These are phyloP conservation scores for Calonectria ilicicola DNA, from an alignment of 2,329 filamentous ascomycete species.

Conservation along the genomic window DNA sequence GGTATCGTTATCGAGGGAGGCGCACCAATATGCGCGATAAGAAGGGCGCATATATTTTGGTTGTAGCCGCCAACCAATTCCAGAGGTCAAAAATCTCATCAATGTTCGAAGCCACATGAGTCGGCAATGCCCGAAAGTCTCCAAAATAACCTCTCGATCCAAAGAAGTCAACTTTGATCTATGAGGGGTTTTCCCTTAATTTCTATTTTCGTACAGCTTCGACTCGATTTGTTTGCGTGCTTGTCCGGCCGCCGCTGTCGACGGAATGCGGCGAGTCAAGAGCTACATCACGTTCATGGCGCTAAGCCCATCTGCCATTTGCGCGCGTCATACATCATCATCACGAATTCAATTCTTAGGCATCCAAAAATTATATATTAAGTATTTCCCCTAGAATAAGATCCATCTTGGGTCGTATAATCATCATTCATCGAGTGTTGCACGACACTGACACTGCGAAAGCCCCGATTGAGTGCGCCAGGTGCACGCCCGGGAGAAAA, in stretches of 20 bases:
- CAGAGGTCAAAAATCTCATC: background rate
- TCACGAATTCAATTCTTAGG: background rate
- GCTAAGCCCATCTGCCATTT: background rate
- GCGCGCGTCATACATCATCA: background rate
- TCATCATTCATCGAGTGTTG: background rate
- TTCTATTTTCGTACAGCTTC: background rate
- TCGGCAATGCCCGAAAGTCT: background rate
- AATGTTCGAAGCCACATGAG: background rate
- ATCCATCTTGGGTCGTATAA: background rate
- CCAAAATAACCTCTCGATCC: background rate
- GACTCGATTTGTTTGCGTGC: too few relatives aligned
- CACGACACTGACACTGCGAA: background rate
- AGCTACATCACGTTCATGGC: background rate
- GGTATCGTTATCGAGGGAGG: background rate
- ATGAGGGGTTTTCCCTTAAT: background rate
- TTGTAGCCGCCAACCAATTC: background rate
- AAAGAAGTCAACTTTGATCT: too few relatives aligned
- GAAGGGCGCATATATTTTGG: background rate
- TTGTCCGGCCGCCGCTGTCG: background rate
- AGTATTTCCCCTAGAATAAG: background rate
- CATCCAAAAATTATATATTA: background rate
- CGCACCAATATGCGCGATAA: background rate
- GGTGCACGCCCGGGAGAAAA: constrained; percentile 1
- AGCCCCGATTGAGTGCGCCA: background rate
- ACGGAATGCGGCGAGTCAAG: constrained; percentile 3